Base-by-base conservation (phyloP, 2,329 filamentous ascomycete genomes). In the Trichoderma atroviride region DNA sequence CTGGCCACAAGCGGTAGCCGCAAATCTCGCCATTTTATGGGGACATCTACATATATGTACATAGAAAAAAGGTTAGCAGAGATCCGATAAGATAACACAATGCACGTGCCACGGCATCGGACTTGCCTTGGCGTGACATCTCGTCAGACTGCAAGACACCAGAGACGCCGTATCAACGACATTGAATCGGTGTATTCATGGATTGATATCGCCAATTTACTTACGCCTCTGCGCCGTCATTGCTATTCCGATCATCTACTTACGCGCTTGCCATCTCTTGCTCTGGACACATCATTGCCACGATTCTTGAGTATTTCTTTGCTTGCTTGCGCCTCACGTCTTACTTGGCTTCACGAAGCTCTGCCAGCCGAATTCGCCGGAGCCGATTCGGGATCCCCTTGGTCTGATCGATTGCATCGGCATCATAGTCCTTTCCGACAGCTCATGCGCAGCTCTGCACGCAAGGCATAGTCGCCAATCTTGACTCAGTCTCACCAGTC, bases 71-170 rank as follows among this genome's bases (percentile, higher is more conserved):
- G 3, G 19, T n/a, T 66, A 14, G 11, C 16, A 58, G 33, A 61
- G 31, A 37, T 53, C 37, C 56, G 66, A 69, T 69, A 69, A 69
- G 66, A 69, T 69, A 69, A 63, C 16, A 24, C 16, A 19, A 58
- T 60, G 58, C 66, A 69, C 66, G 66, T 69, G 66, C 66, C 66
- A 57, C 58, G 52, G 37, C 66, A 22, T 56, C 66, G 58, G 58
- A 62, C 58, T 55, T 56, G 66, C 66, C 62, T 52, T 57, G 66
- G 58, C 66, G 66, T 69, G 66, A 69, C 66, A 68, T 68, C 56
- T 55, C 65, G 57, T 68, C 65, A 68, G 56, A 61, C 56, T 31
- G 57, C 65, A 60, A 56, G 57, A 33, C 57, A 43, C 35, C 33
- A 35, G 24, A 47, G 57, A 33, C 11, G 55, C n/a, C 47, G 29